These are phyloP conservation scores for Sclerotinia subarctica DNA, from an alignment of 2,329 filamentous ascomycete genomes.

Conservation along the genomic window DNA sequence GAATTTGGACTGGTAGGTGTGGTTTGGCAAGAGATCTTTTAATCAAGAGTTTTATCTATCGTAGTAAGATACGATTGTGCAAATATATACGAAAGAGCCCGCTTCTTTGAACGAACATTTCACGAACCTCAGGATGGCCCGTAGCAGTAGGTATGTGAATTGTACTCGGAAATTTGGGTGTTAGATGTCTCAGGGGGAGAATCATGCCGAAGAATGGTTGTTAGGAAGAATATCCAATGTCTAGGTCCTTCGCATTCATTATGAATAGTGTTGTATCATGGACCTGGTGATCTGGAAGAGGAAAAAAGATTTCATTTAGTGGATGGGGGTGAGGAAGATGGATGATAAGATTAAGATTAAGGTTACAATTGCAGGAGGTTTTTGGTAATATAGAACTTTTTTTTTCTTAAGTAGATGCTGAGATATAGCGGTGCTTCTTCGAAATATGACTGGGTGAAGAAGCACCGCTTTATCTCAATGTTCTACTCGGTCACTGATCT, in stretches of 20 bases:
- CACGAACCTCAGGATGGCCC: neutral
- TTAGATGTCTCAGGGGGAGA: neutral
- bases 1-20: too few relatives aligned
- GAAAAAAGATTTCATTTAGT: too few relatives aligned
- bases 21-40: too few relatives aligned
- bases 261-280: neutral
- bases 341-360: too few relatives aligned
- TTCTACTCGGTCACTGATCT: neutral
- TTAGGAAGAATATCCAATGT: neutral
- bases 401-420: neutral
- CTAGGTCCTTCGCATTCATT: neutral
- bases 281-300: too few relatives aligned
- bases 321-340: neutral
- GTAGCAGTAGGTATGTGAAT: neutral
- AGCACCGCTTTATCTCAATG: neutral
- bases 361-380: neutral
- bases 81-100: too few relatives aligned
- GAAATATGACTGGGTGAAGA: neutral
- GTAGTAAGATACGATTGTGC: too few relatives aligned
- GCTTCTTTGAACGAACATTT: too few relatives aligned
- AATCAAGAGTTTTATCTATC: too few relatives aligned
- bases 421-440: too few relatives aligned
- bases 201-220: too few relatives aligned
- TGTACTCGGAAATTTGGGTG: neutral
- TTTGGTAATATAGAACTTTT: neutral